Evolutionary conservation across 2,329 filamentous ascomycete species (phyloP), one percentile per base, ranked within the genome.

Genomic region (Colletotrichum acutatum): DNA sequence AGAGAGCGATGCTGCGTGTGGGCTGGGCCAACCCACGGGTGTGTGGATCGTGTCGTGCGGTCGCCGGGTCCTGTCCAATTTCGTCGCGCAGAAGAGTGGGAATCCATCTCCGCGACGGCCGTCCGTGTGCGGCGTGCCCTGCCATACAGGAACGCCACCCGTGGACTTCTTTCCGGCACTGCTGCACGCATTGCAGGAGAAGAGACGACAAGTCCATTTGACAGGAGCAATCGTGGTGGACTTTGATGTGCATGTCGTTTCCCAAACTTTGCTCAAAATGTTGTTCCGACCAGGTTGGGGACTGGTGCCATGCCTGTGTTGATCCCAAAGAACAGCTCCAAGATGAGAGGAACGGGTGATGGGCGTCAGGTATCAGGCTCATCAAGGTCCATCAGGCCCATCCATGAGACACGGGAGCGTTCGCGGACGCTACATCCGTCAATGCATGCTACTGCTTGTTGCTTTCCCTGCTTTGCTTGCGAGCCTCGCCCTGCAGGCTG

Each of bases 301-400:
- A 52, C 58, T 64, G 69, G 12, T 66, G 62, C 42, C 66, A 72
- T 72, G 70, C 70, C 66, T 72, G 70, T 32, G 66, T 72, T 72
- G 70, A 72, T 72, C 70, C 54, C 53, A 49, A 34, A 34, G 30
- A 37, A 24, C 64, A 71, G 34, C 26, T 68, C 53, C 42, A 26
- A 69, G 59, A 72, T 72, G 70, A 72, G 70, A 72, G 70, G 70
- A 72, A 72, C 70, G 60, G 70, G 58, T 72, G 70, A 72, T 69
- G 66, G 26, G 46, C 66, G 59, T 69, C 59, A 46, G 66, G 70
- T 72, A 64, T 69, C 70, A 69, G 70, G 66, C 66, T 16, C 70
- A 69, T 57, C 66, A 67, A 69, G 70, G 66, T 59, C 14, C 70
- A 69, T 57, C 66, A 61, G 28, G 62, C 28, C 46, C 70, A 64